Evolutionary conservation across 129 eudicot genomes (phyloP).

Genomic region (Centrapalus pauciflorus): DNA sequence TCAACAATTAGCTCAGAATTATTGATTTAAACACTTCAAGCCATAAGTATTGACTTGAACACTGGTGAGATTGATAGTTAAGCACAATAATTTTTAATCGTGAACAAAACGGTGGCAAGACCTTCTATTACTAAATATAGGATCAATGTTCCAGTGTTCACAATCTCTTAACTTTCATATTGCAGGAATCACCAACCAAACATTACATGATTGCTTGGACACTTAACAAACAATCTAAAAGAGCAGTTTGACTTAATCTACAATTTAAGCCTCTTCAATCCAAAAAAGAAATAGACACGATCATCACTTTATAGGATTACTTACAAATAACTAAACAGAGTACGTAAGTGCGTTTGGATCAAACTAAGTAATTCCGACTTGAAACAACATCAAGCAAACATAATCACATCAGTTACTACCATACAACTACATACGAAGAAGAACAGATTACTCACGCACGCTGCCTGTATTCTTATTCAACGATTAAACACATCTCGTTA

Average conservation of each 20-base stretch:
- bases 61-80: background rate
- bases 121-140: background rate
- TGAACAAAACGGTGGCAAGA: background rate
- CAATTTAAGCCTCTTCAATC: background rate
- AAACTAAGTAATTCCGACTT: background rate
- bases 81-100: background rate
- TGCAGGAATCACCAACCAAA: constrained; percentile 5
- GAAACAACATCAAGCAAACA: background rate
- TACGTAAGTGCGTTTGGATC: background rate
- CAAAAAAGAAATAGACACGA: background rate
- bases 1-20: background rate
- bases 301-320: background rate
- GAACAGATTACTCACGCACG: background rate
- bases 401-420: background rate
- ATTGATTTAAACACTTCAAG: background rate
- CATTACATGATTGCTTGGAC: background rate
- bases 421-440: background rate
- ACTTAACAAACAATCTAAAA: background rate
- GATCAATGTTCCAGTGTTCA: background rate
- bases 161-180: constrained; percentile 6
- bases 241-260: no score
- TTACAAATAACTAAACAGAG: background rate
- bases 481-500: constrained; percentile 2
- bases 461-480: background rate
- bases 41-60: background rate